Conservation (phyloP, 805 yeast species). For the Lachancea meyersii region DNA sequence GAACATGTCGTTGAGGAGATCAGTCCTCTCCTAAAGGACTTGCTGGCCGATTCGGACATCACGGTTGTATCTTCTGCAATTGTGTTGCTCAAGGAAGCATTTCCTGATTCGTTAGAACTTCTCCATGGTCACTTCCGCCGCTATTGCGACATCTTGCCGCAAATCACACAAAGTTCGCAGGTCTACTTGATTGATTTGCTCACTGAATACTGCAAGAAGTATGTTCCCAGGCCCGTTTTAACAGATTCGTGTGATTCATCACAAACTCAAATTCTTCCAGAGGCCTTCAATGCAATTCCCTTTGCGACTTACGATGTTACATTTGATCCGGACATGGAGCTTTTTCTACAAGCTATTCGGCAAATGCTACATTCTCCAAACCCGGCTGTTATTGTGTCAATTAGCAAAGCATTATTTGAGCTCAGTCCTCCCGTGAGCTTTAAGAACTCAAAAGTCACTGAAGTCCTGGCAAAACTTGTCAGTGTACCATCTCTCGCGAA, state of each 20-base stretch:
- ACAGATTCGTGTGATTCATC: conserved; percentile 29
- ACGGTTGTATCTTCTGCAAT: conserved; percentile 68
- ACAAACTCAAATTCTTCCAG: conserved; percentile 37
- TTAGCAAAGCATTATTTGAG: conserved; percentile 49
- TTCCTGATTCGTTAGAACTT: conserved; percentile 52
- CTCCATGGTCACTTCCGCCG: conserved; percentile 67
- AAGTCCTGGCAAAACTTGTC: conserved; percentile 42
- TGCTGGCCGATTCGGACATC: conserved; percentile 61
- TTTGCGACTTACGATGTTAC: conserved; percentile 38
- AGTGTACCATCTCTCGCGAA: conserved; percentile 32
- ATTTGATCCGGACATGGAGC: conserved; percentile 50
- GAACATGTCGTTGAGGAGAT: conserved; percentile 42
- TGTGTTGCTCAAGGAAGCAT: conserved; percentile 46
- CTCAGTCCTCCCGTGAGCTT: conserved; percentile 54
- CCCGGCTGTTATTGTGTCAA: conserved; percentile 55
- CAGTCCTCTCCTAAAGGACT: conserved; percentile 40
- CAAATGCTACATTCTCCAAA: conserved; percentile 46
- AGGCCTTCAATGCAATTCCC: conserved; percentile 36
- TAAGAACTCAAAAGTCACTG: conserved; percentile 43
- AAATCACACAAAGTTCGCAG: conserved; percentile 73
- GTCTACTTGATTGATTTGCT: conserved; percentile 52
- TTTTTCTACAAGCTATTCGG: conserved; percentile 45
- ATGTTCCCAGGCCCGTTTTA: conserved; percentile 49
- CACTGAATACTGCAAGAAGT: conserved; percentile 58
- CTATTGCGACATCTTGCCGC: conserved; percentile 41